A percentile compares a stretch with the other conserved stretches of the same genome.
These are phyloP conservation scores for Mycosphaerelloides madeirae DNA, from an alignment of 2,329 filamentous ascomycete species.

Conservation along the genomic window DNA sequence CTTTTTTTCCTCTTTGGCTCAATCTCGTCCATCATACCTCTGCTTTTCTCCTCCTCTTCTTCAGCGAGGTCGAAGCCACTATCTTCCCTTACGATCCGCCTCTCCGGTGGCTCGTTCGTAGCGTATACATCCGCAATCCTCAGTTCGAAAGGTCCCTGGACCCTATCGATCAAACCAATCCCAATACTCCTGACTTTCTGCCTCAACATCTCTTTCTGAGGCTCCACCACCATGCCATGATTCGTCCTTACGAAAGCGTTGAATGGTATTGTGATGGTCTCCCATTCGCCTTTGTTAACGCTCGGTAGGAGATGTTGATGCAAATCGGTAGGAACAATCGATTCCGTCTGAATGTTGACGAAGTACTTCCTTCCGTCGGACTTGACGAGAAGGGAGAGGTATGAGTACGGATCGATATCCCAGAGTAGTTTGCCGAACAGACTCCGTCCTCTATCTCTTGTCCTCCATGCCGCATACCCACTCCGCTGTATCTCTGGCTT, in stretches of 20 bases:
- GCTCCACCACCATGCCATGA: constrained; percentile 84
- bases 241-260: constrained; percentile 94
- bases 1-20: constrained; percentile 29
- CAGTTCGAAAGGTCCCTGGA: constrained; percentile 83
- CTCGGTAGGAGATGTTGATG: constrained; percentile 89
- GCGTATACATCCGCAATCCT: constrained; percentile 86
- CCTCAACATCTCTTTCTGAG: constrained; percentile 81
- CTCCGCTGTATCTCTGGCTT: constrained; percentile 69
- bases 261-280: constrained; percentile 88
- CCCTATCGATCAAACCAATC: constrained; percentile 80
- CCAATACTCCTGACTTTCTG: constrained; percentile 83
- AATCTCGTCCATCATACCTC: constrained; percentile 30
- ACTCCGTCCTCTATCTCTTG: constrained; percentile 67
- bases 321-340: constrained; percentile 87
- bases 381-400: constrained; percentile 81
- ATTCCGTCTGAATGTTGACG: constrained; percentile 92
- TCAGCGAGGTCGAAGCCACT: constrained; percentile 26
- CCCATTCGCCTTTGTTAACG: constrained; percentile 78
- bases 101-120: constrained; percentile 59
- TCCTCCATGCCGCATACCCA: constrained; percentile 89
- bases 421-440: constrained; percentile 82
- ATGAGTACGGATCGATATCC: constrained; percentile 85
- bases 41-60: constrained; percentile 14
- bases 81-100: constrained; percentile 29
- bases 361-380: constrained; percentile 90